These are phyloP conservation scores for Ophiocordyceps robertsii DNA, from an alignment of 2,329 filamentous ascomycete species.

Conservation along the genomic window DNA sequence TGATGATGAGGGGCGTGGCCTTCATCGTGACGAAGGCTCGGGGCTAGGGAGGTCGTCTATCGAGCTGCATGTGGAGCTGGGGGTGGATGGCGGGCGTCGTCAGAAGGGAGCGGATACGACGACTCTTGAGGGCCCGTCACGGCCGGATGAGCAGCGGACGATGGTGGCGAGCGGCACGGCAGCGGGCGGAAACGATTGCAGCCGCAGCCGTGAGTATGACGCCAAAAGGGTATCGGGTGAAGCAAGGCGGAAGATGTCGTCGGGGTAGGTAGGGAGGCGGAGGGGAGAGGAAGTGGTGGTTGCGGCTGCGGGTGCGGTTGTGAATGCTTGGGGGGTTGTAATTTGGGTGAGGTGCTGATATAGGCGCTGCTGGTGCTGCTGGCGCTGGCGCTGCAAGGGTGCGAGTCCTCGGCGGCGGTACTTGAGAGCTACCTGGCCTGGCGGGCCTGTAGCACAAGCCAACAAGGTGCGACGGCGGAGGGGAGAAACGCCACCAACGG, in stretches of 20 bases:
- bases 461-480: not conserved
- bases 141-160: too few relatives aligned
- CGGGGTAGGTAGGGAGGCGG: not conserved
- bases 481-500: not conserved
- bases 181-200: too few relatives aligned
- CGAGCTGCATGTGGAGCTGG: conserved; percentile 16
- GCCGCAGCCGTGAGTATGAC: too few relatives aligned
- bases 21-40: conserved; percentile 55
- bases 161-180: too few relatives aligned
- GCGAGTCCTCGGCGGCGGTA: not conserved
- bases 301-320: not conserved
- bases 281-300: not conserved
- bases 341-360: not conserved
- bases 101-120: not conserved
- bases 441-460: not conserved
- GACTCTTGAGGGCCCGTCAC: not conserved
- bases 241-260: not conserved
- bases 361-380: not conserved
- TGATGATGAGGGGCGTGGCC: conserved; percentile 88
- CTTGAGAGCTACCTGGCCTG: not conserved
- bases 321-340: too few relatives aligned
- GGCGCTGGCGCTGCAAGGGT: not conserved
- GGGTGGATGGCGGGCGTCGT: not conserved
- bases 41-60: conserved; percentile 11
- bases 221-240: too few relatives aligned